Conservation (phyloP, 1,284 basidiomycete species). For the Cryptococcus jaspeensis region DNA sequence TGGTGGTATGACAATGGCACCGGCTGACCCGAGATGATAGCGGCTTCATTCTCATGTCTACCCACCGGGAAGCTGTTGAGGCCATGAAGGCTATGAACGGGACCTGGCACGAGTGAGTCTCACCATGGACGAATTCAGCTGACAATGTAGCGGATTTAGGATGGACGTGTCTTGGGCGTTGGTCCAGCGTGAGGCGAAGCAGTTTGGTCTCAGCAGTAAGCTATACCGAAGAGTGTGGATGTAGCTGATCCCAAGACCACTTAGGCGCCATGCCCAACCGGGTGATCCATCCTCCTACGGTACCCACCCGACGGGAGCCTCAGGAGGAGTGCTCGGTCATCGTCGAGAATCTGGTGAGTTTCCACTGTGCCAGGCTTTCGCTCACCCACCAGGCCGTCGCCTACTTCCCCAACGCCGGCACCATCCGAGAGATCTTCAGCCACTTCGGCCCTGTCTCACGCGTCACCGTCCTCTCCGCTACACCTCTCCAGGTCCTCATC, state of each 20-base stretch:
- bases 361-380: background rate
- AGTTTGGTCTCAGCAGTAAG: slow-evolving; percentile 26
- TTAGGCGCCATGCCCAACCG: slow-evolving; percentile 37
- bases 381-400: slow-evolving; percentile 28
- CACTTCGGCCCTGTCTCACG: slow-evolving; percentile 37
- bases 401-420: slow-evolving; percentile 32
- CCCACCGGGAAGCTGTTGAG: slow-evolving; percentile 34
- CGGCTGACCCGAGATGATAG: slow-evolving; percentile 14
- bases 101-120: slow-evolving; percentile 36
- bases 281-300: slow-evolving; percentile 43
- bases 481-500: slow-evolving; percentile 27
- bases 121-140: background rate
- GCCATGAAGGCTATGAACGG: slow-evolving; percentile 43
- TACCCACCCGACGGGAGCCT: slow-evolving; percentile 24
- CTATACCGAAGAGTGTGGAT: background rate
- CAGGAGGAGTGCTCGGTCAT: slow-evolving; percentile 30
- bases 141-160: slow-evolving; percentile 33
- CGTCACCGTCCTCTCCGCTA: slow-evolving; percentile 27
- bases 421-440: slow-evolving; percentile 35
- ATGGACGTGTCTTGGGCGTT: slow-evolving; percentile 49
- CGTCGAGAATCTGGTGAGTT: slow-evolving; percentile 42
- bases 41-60: slow-evolving; percentile 46
- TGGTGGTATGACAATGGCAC: background rate
- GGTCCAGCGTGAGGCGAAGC: slow-evolving; percentile 43
- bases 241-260: slow-evolving; percentile 9